Base-by-base conservation (phyloP, 495 filamentous ascomycete genomes). In the Trichoderma erinaceum region DNA sequence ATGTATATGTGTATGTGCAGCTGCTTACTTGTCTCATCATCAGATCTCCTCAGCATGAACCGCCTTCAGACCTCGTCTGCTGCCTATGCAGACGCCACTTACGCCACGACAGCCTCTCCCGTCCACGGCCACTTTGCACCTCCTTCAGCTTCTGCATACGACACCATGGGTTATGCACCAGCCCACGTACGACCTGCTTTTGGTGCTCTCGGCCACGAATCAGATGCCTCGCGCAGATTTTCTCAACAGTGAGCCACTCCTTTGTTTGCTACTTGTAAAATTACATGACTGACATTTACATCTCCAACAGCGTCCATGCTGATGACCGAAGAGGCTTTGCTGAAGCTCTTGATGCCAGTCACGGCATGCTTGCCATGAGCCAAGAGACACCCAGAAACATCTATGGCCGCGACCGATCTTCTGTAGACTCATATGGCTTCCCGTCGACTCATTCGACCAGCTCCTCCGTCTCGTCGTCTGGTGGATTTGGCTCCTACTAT, bases 281-380 rank as follows among this genome's bases (percentile, higher is more conserved):
- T 23, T 29, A 32, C 3, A 11, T 35, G 27, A 64, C 63, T 41
- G 63, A 44, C 32, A 27, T 44, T 21, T 65, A 7, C 18, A 12
- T 48, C 77, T 74, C 77, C 81, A 88, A 88, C 81, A 77, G 79
- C 73, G 76, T 85, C 69, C 81, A 78, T 66, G 83, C 80, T 71
- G 89, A 89, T 74, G 84, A 82, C 77, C 84, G 88, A 56, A 84
- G 87, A 71, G 84, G 84, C 75, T 91, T 88, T 73, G 86, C 85
- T 67, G 92, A 96, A 74, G 91, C 91, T n/a, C 86, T 97, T 63
- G 92, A 96, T 73, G 92, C 92, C 21, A 83, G 83, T 66, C 82
- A 84, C 56, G 92, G 92, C 69, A 97, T 99, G 92, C 85, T 97
- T 27, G 92, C 93, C 11, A 91, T 97, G 85, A 96, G 92, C 83